Evolutionary conservation across 345 rosid genomes (phyloP), one percentile per base, ranked within the genome.

Genomic region (Arabidopsis arenosa): DNA sequence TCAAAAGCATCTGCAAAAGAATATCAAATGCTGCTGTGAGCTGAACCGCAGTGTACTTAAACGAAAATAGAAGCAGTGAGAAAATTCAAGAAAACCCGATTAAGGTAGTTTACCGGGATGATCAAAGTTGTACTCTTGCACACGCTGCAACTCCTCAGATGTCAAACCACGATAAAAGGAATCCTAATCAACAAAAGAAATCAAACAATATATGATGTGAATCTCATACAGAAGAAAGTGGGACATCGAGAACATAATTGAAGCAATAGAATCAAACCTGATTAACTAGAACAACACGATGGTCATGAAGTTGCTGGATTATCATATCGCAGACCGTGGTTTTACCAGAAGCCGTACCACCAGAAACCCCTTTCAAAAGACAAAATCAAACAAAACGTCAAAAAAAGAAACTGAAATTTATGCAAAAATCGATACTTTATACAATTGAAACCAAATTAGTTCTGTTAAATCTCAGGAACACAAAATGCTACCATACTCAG

Each of bases 291-390:
- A 95, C 99, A 62, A 92, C 93, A 7, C 99, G 97, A 66, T 95
- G 99, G 79, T 95, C 99, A 60, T 90, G 99, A 75, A 95, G 97
- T 75, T 95, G 91, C 61, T 92, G 97, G 75, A 95, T 95, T 63
- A 95, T 92, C 97, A 92, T 89, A 68, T 95, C 99, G 68, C 99
- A 95, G 18, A 95, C 99, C 0, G 97, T 95, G 3, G 99, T 95
- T 82, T 95, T 95, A 45, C 99, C 99, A 0, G 99, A 95, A 74
- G 99, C 97, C 36, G 97, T 92, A 66, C 97, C 97, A 60, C 99
- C 99, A 6, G 93, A 90, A 36, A 95, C 99, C 35, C 99, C 99
- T 95, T 66, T 65, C 49, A 72, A 71, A 37, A n/a, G 0, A 32
- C 1, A 9, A 48, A 69, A 58, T 56, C 58, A 44, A 65, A 13